Evolutionary conservation across 371 early-diverging fungal genomes (phyloP), one percentile per base, ranked within the genome.

Genomic region (Blakeslea trispora): DNA sequence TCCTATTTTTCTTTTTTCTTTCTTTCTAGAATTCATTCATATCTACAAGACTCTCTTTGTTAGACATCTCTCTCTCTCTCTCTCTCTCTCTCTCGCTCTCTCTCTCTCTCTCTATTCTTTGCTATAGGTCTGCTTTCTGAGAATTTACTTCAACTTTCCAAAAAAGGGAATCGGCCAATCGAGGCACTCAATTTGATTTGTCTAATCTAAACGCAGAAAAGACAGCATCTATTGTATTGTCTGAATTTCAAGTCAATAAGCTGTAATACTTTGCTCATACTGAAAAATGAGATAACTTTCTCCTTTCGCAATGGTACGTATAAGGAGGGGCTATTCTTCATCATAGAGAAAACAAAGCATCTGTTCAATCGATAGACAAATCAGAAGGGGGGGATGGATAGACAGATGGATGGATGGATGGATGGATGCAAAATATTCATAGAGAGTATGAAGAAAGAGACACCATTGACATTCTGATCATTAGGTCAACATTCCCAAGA

Each of bases 401-500:
- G 11, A 10, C 32, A 32, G 37, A 53, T 22, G 35, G 34, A 45
- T 35, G 9, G 45, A 35, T 51, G 21, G 24, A 57, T 22, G 18
- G 49, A 57, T 58, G 45, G 59, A 59, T 46, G 91, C 43, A 48
- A 47, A 19, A 18, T 37, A 31, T n/a, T n/a, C n/a, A n/a, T n/a
- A n/a, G n/a, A n/a, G n/a, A n/a, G n/a, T n/a, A n/a, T n/a, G n/a
- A n/a, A n/a, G n/a, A 15, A 42, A 40, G 32, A 37, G 11, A 37
- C 7, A 37, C 37, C 7, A 37, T 37, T 37, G 14, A 17, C 41
- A 37, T 40, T 52, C 39, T 37, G 37, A 37, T 37, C 32, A 34
- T 23, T 62, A 89, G 98, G 98, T 97, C 79, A 96, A 96, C 89
- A 87, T 96, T 64, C 98, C 98, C 78, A 97, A 97, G 88, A 92